Conservation (phyloP, 2,329 filamentous ascomycete genomes). For the Diaporthe ampelina region DNA sequence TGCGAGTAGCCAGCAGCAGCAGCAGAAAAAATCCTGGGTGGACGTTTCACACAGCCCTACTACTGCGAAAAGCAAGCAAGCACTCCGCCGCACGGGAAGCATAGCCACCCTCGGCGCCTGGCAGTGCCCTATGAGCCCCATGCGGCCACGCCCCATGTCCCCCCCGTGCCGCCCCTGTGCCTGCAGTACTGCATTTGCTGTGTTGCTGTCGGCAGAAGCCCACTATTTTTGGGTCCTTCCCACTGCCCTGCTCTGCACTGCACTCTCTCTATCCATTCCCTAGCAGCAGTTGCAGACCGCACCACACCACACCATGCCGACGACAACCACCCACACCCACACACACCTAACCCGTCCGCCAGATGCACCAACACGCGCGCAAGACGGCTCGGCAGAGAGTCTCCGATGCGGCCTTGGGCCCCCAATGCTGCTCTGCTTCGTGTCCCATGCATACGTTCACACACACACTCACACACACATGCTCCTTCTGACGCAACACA, state of each 20-base stretch:
- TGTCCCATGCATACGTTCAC: not conserved
- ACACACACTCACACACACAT: not conserved
- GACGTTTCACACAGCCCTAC: slow-evolving; percentile 36
- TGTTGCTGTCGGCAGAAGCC: slow-evolving; percentile 13
- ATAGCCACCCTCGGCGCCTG: slow-evolving; percentile 31
- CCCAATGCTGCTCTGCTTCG: slow-evolving; percentile 27
- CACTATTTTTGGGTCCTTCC: slow-evolving; percentile 34
- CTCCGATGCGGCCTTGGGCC: slow-evolving; percentile 24
- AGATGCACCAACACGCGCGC: not conserved
- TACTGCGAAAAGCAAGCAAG: slow-evolving; percentile 16
- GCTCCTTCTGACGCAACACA: too few species aligned
- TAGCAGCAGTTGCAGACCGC: too few species aligned
- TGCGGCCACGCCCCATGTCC: not conserved
- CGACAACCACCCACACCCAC: not conserved
- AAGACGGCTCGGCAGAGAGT: slow-evolving; percentile 27
- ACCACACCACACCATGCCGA: too few species aligned
- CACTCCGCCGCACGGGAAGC: slow-evolving; percentile 38
- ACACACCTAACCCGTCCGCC: not conserved
- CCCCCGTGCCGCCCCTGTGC: not conserved
- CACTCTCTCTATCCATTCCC: too few species aligned
- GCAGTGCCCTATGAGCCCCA: slow-evolving; percentile 8
- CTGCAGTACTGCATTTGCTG: not conserved
- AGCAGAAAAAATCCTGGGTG: not conserved
- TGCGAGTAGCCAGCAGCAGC: not conserved
- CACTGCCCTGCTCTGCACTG: not conserved